Conservation (phyloP, 768 basidiomycete species). For the Auriscalpium microsporum region DNA sequence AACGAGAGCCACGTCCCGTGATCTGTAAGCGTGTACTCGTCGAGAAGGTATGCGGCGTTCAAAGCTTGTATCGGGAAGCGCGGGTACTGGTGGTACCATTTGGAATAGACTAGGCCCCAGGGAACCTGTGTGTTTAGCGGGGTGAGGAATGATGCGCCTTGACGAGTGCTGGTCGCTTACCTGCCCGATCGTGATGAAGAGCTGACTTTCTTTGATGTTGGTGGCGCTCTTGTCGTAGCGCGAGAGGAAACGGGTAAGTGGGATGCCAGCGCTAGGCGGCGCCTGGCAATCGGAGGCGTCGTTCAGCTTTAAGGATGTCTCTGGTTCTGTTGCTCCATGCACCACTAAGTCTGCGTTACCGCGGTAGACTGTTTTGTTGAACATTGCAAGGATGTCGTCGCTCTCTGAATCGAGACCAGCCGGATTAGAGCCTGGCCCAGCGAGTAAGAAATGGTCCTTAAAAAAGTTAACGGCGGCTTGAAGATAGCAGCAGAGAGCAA, state of each 20-base stretch:
- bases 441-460: conserved; percentile 18
- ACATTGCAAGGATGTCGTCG: conserved; percentile 33
- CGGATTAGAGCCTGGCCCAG: conserved; percentile 40
- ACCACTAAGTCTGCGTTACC: conserved; percentile 38
- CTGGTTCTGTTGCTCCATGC: conserved; percentile 13
- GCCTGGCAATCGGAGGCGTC: not conserved
- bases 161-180: conserved; percentile 13
- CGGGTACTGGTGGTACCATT: conserved; percentile 54
- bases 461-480: not conserved
- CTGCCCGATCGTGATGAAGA: conserved; percentile 45
- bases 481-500: conserved; percentile 19
- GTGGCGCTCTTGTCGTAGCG: conserved; percentile 53
- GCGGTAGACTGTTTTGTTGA: conserved; percentile 36
- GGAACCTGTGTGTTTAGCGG: conserved; percentile 32
- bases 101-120: conserved; percentile 43
- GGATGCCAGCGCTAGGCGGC: not conserved
- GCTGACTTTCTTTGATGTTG: conserved; percentile 45
- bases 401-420: conserved; percentile 25
- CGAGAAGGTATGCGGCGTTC: conserved; percentile 35
- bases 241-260: conserved; percentile 41
- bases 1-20: conserved; percentile 43
- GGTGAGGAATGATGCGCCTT: not conserved
- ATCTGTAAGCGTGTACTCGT: conserved; percentile 48
- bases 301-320: not conserved
- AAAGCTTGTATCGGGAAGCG: conserved; percentile 44